These are phyloP conservation scores for Selaginella tamariscina DNA, from an alignment of 75 land plant species.

Conservation along the genomic window DNA sequence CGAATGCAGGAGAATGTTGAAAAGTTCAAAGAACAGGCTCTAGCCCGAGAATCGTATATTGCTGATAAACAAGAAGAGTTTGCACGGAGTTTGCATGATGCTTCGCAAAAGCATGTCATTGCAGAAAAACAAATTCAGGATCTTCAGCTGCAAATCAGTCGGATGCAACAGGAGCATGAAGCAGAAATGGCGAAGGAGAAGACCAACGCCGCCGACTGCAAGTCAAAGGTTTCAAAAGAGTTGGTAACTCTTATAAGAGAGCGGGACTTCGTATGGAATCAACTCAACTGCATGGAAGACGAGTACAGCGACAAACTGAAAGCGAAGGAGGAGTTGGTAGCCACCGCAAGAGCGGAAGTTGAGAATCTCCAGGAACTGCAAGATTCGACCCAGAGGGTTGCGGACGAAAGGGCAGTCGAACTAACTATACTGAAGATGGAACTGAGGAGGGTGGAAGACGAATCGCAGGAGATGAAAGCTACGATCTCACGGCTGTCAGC, in stretches of 20 bases:
- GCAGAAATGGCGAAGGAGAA: conserved; percentile 32
- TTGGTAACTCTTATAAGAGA: conserved; percentile 48
- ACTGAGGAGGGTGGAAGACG: conserved; percentile 8
- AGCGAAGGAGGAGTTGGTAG: conserved; percentile 25
- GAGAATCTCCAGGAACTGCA: conserved; percentile 28
- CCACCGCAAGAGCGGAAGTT: conserved; percentile 23
- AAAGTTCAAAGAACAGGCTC: conserved; percentile 4
- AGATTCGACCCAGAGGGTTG: conserved; percentile 33
- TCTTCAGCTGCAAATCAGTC: not conserved
- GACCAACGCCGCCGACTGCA: conserved; percentile 21
- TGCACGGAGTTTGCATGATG: not conserved
- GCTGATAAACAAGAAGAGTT: not conserved
- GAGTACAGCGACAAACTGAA: conserved; percentile 26
- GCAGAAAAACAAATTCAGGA: conserved; percentile 6
- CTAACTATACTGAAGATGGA: conserved; percentile 5
- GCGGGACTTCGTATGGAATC: conserved; percentile 63
- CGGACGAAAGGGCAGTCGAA: conserved; percentile 33
- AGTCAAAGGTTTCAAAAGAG: conserved; percentile 31
- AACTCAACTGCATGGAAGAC: conserved; percentile 46
- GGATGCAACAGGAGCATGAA: not conserved
- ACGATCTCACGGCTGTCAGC: not conserved
- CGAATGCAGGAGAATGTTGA: not conserved
- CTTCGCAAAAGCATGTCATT: not conserved
- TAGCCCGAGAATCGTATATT: not conserved
- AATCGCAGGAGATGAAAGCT: not conserved